These are phyloP conservation scores for Vaccinium darrowii DNA, from an alignment of 148 eudicot genomes.

Conservation along the genomic window DNA sequence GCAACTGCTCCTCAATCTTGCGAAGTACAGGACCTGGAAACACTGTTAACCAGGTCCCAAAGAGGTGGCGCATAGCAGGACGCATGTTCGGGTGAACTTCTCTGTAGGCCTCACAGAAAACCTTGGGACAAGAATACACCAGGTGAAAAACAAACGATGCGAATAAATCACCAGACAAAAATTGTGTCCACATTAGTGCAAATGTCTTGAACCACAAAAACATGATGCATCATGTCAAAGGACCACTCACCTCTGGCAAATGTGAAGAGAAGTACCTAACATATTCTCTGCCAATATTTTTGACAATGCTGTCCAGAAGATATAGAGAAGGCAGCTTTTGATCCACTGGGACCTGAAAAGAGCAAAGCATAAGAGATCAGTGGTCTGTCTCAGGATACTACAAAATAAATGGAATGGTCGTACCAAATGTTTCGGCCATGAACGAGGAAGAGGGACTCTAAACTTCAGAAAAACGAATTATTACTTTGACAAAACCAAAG, in stretches of 20 bases:
- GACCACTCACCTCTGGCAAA: conserved; percentile 72
- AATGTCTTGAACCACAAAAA: background rate
- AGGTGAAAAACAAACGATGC: background rate
- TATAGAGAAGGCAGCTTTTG: conserved; percentile 90
- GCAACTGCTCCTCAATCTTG: conserved; percentile 67
- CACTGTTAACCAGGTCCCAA: conserved; percentile 90
- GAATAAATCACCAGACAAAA: background rate
- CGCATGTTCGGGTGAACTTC: conserved; percentile 70
- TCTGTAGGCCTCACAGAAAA: conserved; percentile 75
- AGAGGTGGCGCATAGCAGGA: conserved; percentile 78
- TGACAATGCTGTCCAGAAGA: conserved; percentile 94
- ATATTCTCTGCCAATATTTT: conserved; percentile 89
- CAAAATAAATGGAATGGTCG: background rate
- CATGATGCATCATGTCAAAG: background rate
- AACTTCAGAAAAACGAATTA: background rate
- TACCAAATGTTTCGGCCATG: background rate
- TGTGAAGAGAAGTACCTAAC: conserved; percentile 64
- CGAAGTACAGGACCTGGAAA: conserved; percentile 73
- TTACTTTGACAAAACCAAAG: background rate
- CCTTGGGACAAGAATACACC: conserved; percentile 36
- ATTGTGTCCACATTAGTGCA: background rate
- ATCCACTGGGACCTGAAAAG: conserved; percentile 76
- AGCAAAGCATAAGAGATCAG: conserved; percentile 6
- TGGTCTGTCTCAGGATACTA: background rate
- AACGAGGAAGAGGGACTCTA: background rate